Base-by-base conservation (phyloP, 305 asterid species). In the Plantago lanceolata region DNA sequence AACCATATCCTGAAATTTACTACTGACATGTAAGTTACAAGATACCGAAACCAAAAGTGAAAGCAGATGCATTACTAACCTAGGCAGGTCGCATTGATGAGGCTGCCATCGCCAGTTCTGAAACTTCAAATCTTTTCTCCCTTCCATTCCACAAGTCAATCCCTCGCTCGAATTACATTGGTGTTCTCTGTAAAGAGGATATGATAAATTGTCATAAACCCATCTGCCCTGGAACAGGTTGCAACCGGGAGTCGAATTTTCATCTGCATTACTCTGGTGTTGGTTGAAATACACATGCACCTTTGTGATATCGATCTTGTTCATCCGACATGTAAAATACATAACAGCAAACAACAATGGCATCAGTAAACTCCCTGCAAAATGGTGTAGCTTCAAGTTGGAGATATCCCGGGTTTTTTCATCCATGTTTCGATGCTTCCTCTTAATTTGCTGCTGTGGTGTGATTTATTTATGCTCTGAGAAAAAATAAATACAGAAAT, bases 91-190 rank as follows among this genome's bases (percentile, higher is more conserved):
- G 65, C 90, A 86, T 7, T 75, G 59, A 45, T 65, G 67, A 55
- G 93, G 93, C 48, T 87, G 81, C 90, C 93, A 87, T 69, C 84
- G 70, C 96, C 96, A 85, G 13, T 76, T 51, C 57, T 71, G 84
- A 72, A 79, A 87, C 1, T 68, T 73, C 26, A 77, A 54, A 56
- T 87, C 84, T 59, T 74, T 81, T 45, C 95, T 74, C 5, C 93
- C 93, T 17, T 73, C 78, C 44, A 49, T 75, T n/a, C 74, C 73
- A 52, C 95, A 83, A 6, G 88, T 87, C 51, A 66, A 26, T 70
- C 81, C 8, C 71, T 77, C 48, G 67, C 77, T 72, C 50, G 43
- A 83, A 75, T 0, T 87, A 17, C 94, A 83, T 12, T 71, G 63
- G 9, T 43, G 15, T 61, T 79, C 84, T 55, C 78, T 67, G 76